Evolutionary conservation across 179 eudicot genomes (phyloP), one percentile per base, ranked within the genome.

Genomic region (Silene coronaria): DNA sequence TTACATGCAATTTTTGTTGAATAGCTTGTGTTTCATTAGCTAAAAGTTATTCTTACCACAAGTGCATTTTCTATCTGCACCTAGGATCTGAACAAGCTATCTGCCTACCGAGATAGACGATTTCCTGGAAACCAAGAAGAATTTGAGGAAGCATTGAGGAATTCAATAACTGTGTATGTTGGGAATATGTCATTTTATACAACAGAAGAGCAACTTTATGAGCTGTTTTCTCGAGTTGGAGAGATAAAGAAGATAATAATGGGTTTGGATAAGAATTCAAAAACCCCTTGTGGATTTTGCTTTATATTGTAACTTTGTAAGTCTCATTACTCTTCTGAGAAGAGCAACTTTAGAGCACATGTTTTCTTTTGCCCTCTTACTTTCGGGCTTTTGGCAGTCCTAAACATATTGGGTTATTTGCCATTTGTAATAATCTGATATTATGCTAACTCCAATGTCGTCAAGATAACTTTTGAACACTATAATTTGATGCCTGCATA

Each of bases 221-320:
- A 81, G 84, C 70, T 81, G 21, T 81, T 81, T 58, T 77, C 81
- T 57, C 76, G 84, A 7, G 81, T 81, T 70, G 84, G 84, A 57
- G 84, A 81, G 73, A 74, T 81, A 42, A 81, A 81, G 71, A 81
- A 81, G 78, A 81, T 81, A 12, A 81, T 46, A 59, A 81, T 81
- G 84, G 84, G 84, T 42, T 24, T 81, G 73, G 84, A 81, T 64
- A 81, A 81, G 76, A 81, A 81, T 65, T 19, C 84, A 1, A 81
- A 81, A 81, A 81, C 84, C 24, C 84, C 84, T 21, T 81, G 84
- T 78, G 84, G 84, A 8, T 81, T 81, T 78, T 81, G 81, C 74
- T 81, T 81, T 63, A 80, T 81, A 51, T 64, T 81, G 81, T 81
- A 74, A 77, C 78, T 27, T 64, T 81, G 81, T 81, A 74, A 77